Base-by-base conservation (phyloP, 2,329 filamentous ascomycete species). In the Ambrosiella beaveri region DNA sequence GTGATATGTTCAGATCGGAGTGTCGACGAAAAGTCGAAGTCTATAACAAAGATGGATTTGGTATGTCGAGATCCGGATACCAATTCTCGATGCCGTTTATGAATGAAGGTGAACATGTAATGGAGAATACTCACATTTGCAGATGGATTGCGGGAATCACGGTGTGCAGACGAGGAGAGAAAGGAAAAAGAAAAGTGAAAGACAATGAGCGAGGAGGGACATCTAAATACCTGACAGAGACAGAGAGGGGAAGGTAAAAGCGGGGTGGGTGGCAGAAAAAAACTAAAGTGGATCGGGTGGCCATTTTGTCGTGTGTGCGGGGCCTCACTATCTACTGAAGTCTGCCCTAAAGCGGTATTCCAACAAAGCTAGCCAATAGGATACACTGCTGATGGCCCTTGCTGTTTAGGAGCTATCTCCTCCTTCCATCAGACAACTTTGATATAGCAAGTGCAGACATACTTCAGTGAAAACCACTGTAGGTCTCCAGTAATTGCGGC, bases 71-170 rank as follows among this genome's bases (percentile, higher is more conserved):
- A 35, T 15, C 41, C 19, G 15, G 13, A 44, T 19, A 41, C 40
- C 15, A 36, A 35, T 19, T 7, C 13, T 44, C 15, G 37, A 15
- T 37, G 11, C 12, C 13, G 38, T 12, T 27, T n/a, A 54, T 17
- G 1, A 15, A 54, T 19, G 7, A 41, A 41, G 12, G 39, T 9
- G 9, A 15, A 15, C n/a, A 7, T 6, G 9, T 35, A n/a, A 52
- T 53, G 45, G 39, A 50, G 40, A 37, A 12, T 8, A 61, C 59
- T 58, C 40, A 61, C 57, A 60, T 61, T 58, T 61, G 59, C 59
- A 61, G 59, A 57, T 61, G 57, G 59, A 61, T 61, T 61, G 57
- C 59, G 55, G 56, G 59, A 61, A 61, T 61, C 57, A 56, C 59
- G 59, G 59, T 61, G 57, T 61, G 59, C 59, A 61, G 58, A 57